phyloP scores from a whole-genome alignment of 2,329 filamentous ascomycete genomes.

The Metarhizium robertsii region DNA sequence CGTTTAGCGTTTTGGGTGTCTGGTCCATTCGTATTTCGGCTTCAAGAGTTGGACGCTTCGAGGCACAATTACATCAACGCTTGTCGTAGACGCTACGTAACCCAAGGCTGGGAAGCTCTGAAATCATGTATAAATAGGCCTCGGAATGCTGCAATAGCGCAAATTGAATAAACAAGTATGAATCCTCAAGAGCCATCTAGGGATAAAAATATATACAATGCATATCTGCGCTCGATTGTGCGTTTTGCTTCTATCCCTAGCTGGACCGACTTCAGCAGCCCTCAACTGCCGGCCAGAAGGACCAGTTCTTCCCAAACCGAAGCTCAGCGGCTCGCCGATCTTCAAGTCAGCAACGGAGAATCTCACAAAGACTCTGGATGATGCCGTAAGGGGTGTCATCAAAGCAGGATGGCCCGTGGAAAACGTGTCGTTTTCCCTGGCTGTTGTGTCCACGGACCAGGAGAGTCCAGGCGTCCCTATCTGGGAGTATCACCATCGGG shows the following conservation, averaged over 20 bases:
- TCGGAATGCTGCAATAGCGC: background rate
- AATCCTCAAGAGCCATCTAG: background rate
- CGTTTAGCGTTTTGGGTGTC: background rate
- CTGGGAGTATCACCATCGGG: conserved; percentile 33
- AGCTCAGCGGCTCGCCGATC: conserved; percentile 12
- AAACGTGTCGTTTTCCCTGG: conserved; percentile 30
- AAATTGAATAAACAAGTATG: background rate
- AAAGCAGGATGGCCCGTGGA: conserved; percentile 23
- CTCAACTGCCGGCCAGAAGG: conserved; percentile 21
- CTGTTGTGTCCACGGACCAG: conserved; percentile 23
- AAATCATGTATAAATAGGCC: background rate
- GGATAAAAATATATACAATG: background rate
- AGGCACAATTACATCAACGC: background rate
- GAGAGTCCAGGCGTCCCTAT: conserved; percentile 16
- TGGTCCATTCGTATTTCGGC: background rate
- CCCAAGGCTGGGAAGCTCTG: too few relatives aligned
- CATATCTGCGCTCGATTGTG: background rate
- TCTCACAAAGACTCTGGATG: conserved; percentile 19
- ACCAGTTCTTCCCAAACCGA: conserved; percentile 18
- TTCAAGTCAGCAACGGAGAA: conserved; percentile 19
- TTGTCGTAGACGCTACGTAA: background rate
- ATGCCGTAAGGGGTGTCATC: conserved; percentile 21
- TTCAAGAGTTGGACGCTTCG: background rate
- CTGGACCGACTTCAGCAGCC: background rate
- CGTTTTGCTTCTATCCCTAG: conserved; percentile 1